A percentile compares a stretch with the other conserved stretches of the same genome.
Evolutionary conservation across 2,329 filamentous ascomycete species (phyloP).

Genomic region (Atkinsonella texensis): DNA sequence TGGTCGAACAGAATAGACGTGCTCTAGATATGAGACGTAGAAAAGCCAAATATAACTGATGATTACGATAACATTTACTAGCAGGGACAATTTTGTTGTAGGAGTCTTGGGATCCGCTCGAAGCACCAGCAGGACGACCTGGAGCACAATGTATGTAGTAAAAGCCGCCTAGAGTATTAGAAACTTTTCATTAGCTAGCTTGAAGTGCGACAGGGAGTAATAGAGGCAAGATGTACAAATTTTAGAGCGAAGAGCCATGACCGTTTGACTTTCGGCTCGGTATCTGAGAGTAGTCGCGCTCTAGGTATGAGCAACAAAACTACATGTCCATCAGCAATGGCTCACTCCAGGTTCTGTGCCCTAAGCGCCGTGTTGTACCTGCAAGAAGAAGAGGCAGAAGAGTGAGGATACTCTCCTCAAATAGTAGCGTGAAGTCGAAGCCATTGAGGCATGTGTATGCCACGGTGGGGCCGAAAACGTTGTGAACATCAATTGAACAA

Average conservation of each 20-base stretch:
- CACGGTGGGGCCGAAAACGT: slow-evolving; percentile 11
- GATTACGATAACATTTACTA: slow-evolving; percentile 8
- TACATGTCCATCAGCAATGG: slow-evolving; percentile 1
- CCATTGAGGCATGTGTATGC: slow-evolving; percentile 12
- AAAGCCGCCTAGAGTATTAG: slow-evolving; percentile 1
- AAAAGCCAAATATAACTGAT: slow-evolving; percentile 9
- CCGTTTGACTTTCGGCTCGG: slow-evolving; percentile 4
- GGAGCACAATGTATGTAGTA: slow-evolving; percentile 7
- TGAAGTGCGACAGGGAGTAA: background rate
- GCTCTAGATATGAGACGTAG: slow-evolving; percentile 19
- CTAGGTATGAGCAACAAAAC: slow-evolving; percentile 6
- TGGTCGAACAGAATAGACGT: slow-evolving; percentile 19
- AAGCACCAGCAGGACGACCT: slow-evolving; percentile 10
- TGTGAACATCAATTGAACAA: slow-evolving; percentile 8
- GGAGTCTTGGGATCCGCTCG: slow-evolving; percentile 9
- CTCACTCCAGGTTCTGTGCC: background rate
- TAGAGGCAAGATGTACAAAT: slow-evolving; percentile 4
- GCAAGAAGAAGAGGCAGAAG: slow-evolving; percentile 11
- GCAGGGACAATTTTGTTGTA: slow-evolving; percentile 10
- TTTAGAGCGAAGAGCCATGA: slow-evolving; percentile 9
- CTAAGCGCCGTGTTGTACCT: too few relatives aligned
- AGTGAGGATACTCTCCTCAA: slow-evolving; percentile 16
- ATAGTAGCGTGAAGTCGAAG: slow-evolving; percentile 18
- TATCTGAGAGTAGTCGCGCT: slow-evolving; percentile 2
- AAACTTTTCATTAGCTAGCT: background rate